phyloP scores from a whole-genome alignment of 2,329 filamentous ascomycete species.

The Nemania sp. region DNA sequence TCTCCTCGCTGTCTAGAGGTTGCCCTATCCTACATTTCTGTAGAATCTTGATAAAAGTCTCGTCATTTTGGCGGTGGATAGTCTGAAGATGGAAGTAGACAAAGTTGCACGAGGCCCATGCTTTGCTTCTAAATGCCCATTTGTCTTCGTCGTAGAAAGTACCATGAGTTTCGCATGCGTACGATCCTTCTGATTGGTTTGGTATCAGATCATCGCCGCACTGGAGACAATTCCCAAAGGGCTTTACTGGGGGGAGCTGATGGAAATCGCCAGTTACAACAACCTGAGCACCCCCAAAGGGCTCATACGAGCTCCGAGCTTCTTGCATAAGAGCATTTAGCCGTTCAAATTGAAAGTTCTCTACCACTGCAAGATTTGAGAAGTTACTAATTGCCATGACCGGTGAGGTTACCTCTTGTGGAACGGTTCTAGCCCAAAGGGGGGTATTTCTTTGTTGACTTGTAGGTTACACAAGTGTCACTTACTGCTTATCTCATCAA shows the following conservation, averaged over 20 bases:
- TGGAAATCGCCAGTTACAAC: conserved; percentile 64
- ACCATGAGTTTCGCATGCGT: conserved; percentile 42
- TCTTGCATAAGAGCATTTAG: conserved; percentile 52
- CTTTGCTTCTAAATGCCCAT: conserved; percentile 61
- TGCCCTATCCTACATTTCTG: conserved; percentile 56
- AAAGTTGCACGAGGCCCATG: conserved; percentile 60
- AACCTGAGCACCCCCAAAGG: conserved; percentile 55
- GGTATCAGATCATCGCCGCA: conserved; percentile 45
- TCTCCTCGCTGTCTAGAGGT: conserved; percentile 43
- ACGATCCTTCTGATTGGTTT: conserved; percentile 27
- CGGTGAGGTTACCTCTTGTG: background rate
- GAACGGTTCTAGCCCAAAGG: background rate
- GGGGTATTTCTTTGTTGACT: background rate
- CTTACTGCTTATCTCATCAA: conserved; percentile 64
- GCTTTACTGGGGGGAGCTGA: conserved; percentile 61
- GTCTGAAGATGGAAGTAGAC: conserved; percentile 54
- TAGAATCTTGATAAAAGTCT: conserved; percentile 56
- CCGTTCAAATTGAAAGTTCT: conserved; percentile 56
- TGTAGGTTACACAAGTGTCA: background rate
- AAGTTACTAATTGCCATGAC: conserved; percentile 3
- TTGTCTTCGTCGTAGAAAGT: conserved; percentile 53
- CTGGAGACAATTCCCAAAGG: conserved; percentile 55
- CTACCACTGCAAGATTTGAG: conserved; percentile 49
- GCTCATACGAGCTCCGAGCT: conserved; percentile 29
- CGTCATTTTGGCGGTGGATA: conserved; percentile 61